phyloP scores from a whole-genome alignment of 2,329 filamentous ascomycete species.

The Diaporthe citri region DNA sequence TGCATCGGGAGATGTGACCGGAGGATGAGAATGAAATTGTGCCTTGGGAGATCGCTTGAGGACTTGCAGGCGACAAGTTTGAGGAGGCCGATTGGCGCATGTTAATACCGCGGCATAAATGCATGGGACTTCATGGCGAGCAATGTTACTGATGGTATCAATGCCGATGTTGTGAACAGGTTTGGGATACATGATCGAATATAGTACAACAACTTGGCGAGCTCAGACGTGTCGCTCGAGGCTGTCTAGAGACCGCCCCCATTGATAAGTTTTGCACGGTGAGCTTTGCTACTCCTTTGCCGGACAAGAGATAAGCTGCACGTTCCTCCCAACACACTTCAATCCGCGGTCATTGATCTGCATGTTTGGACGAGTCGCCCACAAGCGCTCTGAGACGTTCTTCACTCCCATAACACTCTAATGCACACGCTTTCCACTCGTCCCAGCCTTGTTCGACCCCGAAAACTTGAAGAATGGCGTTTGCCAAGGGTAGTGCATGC shows the following conservation, averaged over 20 bases:
- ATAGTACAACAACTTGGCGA: no score
- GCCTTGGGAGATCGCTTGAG: not conserved
- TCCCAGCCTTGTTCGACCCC: not conserved
- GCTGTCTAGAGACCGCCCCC: no score
- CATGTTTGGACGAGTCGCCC: not conserved
- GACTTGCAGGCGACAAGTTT: not conserved
- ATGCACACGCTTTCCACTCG: not conserved
- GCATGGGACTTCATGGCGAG: not conserved
- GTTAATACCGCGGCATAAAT: not conserved
- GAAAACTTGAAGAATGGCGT: not conserved
- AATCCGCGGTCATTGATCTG: not conserved
- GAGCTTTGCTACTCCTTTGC: no score
- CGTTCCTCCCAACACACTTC: not conserved
- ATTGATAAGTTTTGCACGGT: no score
- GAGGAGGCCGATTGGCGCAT: not conserved
- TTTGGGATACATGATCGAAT: no score
- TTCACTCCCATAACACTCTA: not conserved
- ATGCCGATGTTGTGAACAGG: no score
- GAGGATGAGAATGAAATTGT: not conserved
- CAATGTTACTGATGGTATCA: no score
- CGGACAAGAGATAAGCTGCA: not conserved
- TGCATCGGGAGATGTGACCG: not conserved
- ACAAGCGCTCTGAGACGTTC: not conserved
- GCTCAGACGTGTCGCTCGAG: no score
- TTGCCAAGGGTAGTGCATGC: not conserved